Conservation (phyloP, 306 rosid species). For the Sesbania bispinosa region DNA sequence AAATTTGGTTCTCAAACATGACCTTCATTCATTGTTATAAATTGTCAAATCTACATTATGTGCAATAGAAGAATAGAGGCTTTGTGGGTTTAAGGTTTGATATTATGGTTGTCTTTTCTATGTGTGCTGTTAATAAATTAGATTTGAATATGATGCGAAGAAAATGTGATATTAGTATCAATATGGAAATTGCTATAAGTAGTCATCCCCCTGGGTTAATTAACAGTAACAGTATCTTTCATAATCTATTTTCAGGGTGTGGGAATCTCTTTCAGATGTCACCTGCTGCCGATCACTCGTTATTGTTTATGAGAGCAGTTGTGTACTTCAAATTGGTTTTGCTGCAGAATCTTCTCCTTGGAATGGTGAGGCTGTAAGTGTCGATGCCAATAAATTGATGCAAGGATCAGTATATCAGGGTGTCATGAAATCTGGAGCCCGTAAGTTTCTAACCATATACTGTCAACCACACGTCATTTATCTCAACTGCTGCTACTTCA, state of each 20-base stretch:
- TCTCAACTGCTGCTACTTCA: slow-evolving; percentile 11
- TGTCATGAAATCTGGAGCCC: slow-evolving; percentile 72
- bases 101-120: not conserved
- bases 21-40: not conserved
- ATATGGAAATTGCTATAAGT: slow-evolving; percentile 4
- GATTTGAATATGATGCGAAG: not conserved
- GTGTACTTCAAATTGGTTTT: slow-evolving; percentile 78
- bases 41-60: not conserved
- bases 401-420: slow-evolving; percentile 73
- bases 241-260: slow-evolving; percentile 55
- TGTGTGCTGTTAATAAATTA: not conserved
- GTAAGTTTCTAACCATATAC: slow-evolving; percentile 49
- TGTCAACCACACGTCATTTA: not conserved
- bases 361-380: slow-evolving; percentile 54
- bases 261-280: slow-evolving; percentile 67
- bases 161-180: not conserved
- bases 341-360: slow-evolving; percentile 52
- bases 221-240: slow-evolving; percentile 20
- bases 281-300: slow-evolving; percentile 80
- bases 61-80: not conserved
- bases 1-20: not conserved
- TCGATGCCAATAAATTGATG: slow-evolving; percentile 61
- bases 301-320: slow-evolving; percentile 61
- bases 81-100: not conserved
- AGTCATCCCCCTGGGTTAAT: not conserved